Conservation (phyloP, 2,329 filamentous ascomycete genomes). For the Aspergillus proliferans region DNA sequence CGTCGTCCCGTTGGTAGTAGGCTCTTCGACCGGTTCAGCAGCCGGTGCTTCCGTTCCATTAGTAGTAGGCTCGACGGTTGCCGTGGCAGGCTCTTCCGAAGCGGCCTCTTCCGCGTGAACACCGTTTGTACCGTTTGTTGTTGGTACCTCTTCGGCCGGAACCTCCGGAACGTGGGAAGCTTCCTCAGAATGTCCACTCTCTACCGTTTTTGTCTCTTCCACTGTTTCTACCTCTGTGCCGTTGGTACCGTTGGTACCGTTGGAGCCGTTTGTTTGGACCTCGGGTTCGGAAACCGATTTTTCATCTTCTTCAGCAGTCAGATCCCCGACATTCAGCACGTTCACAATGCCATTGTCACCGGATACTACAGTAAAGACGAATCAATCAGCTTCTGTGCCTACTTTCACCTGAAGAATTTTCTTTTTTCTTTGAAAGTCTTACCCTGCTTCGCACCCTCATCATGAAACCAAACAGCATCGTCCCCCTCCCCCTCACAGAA, state of each 20-base stretch:
- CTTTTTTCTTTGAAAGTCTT: constrained; percentile 3
- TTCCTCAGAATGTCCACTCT: not conserved
- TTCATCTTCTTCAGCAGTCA: not conserved
- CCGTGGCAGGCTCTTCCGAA: constrained; percentile 1
- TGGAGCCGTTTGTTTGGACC: not conserved
- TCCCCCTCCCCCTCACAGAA: constrained; percentile 20
- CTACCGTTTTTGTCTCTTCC: not conserved
- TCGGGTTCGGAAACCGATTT: not conserved
- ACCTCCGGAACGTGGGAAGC: not conserved
- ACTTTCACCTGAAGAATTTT: not conserved
- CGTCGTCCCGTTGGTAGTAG: constrained; percentile 2
- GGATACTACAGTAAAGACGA: constrained; percentile 8
- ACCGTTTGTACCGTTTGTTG: constrained; percentile 3
- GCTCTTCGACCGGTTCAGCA: constrained; percentile 5
- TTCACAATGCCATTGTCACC: constrained; percentile 19
- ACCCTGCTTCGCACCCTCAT: constrained; percentile 22
- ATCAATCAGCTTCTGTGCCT: constrained; percentile 1
- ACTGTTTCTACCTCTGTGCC: not conserved
- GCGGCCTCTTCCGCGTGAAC: constrained; percentile 2
- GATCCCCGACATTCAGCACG: not conserved
- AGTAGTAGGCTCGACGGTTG: constrained; percentile 5
- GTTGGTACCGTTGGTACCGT: not conserved
- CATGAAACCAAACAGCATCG: constrained; percentile 20
- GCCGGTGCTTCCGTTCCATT: constrained; percentile 3
- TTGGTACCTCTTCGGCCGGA: constrained; percentile 1